Evolutionary conservation across 768 basidiomycete genomes (phyloP), one percentile per base, ranked within the genome.

Genomic region (Collybia sp.): DNA sequence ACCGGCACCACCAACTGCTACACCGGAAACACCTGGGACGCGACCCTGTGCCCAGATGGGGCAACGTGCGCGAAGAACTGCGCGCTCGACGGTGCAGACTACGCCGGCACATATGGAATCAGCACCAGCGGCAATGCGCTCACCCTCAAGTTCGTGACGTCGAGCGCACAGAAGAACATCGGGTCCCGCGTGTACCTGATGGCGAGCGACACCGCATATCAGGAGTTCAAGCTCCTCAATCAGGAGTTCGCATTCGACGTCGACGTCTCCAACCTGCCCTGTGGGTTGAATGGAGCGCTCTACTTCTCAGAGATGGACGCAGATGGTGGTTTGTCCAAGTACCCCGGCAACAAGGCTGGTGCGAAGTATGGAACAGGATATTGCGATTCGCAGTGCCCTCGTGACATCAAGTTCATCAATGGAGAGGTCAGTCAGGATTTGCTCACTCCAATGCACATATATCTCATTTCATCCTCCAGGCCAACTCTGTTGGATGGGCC

Each of bases 11-110:
- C 56, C 51, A 68, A 68, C 56, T 68, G 76, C 60, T 76, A 76
- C 64, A 76, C 72, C 60, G 66, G 77, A 17, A 75, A 79, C 65
- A 59, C 66, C 9, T 80, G 77, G 76, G 66, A 80, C 58, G 45
- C 66, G 1, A 62, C 73, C 8, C 53, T 77, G 48, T 80, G 79
- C 62, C 67, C 76, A 15, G 70, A 75, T 58, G 58, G 62, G 20
- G 58, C 57, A 13, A 71, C 71, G 42, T 80, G 79, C 56, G 73
- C 78, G 1, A 31, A 57, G 32, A 67, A 68, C 54, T 72, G 71
- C 46, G 69, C 66, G 13, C 48, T 71, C 36, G 71, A 73, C 45
- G 72, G 72, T 43, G 75, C 72, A 15, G 69, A 75, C 56, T 76
- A 76, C 58, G 47, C 66, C 25, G 69, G 68, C 48, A 75, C 75